These are phyloP conservation scores for Arabidopsis lyrata DNA, from an alignment of 441 rosid genomes.

Conservation along the genomic window DNA sequence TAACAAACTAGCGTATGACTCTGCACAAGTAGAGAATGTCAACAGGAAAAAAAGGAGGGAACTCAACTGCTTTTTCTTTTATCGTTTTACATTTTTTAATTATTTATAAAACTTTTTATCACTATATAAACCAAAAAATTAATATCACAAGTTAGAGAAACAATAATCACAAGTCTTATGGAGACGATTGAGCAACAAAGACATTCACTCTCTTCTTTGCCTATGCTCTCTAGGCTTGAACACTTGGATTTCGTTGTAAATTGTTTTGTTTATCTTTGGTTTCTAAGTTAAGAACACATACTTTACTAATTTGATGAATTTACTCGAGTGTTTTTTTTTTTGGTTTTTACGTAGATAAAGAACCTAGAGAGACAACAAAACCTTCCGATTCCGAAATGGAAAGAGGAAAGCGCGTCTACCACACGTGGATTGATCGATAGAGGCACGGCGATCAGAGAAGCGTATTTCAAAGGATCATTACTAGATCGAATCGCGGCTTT, in stretches of 20 bases:
- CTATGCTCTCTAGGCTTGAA: constrained; percentile 64
- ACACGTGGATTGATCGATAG: constrained; percentile 49
- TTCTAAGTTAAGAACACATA: neutral
- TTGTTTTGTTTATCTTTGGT: neutral
- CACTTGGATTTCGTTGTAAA: constrained; percentile 63
- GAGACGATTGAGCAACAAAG: constrained; percentile 52
- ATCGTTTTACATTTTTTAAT: constrained; percentile 21
- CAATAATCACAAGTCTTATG: constrained; percentile 18
- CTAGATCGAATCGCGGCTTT: constrained; percentile 67
- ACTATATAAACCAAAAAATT: constrained; percentile 30
- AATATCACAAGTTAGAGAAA: constrained; percentile 4
- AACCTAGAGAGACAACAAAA: constrained; percentile 55
- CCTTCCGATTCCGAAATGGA: constrained; percentile 50
- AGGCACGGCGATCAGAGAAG: constrained; percentile 61
- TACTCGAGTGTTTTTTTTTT: neutral
- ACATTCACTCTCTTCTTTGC: constrained; percentile 49
- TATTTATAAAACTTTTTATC: neutral
- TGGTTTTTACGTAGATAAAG: constrained; percentile 56
- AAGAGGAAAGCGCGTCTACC: constrained; percentile 27
- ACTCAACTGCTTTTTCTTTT: constrained; percentile 36
- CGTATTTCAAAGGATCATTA: constrained; percentile 66
- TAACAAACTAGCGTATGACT: no score
- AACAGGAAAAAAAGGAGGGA: constrained; percentile 46
- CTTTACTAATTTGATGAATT: constrained; percentile 4
- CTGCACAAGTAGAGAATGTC: neutral